These are phyloP conservation scores for Metschnikowia arizonensis DNA, from an alignment of 805 yeast genomes.

Conservation along the genomic window DNA sequence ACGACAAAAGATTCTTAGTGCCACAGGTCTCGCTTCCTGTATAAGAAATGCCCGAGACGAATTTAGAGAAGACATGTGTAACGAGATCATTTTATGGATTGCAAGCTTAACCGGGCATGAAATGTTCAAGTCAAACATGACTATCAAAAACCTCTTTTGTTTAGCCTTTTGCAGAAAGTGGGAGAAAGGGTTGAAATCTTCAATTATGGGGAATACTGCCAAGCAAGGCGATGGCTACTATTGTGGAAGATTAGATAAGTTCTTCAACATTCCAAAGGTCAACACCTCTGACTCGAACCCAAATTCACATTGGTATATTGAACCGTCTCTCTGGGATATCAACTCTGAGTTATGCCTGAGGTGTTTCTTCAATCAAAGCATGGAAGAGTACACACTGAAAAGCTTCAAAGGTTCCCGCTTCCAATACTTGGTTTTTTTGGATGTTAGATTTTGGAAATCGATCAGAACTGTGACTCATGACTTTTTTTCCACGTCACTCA, in stretches of 20 bases:
- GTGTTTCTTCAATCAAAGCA: slow-evolving; percentile 43
- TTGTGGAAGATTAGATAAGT: slow-evolving; percentile 32
- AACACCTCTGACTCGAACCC: slow-evolving; percentile 12
- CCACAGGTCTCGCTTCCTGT: slow-evolving; percentile 63
- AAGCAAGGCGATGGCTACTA: slow-evolving; percentile 16
- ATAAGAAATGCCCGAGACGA: slow-evolving; percentile 65
- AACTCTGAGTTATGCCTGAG: slow-evolving; percentile 39
- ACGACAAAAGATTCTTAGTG: slow-evolving; percentile 52
- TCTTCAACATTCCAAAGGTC: slow-evolving; percentile 37
- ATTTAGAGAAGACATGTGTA: slow-evolving; percentile 78
- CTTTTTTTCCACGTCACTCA: slow-evolving; percentile 58
- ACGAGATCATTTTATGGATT: slow-evolving; percentile 66
- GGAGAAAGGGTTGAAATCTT: slow-evolving; percentile 44
- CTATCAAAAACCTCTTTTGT: slow-evolving; percentile 50
- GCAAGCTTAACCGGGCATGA: slow-evolving; percentile 53
- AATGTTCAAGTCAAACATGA: slow-evolving; percentile 45
- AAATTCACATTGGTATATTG: slow-evolving; percentile 35
- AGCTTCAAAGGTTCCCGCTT: slow-evolving; percentile 47
- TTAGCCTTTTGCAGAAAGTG: slow-evolving; percentile 59
- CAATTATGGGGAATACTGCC: not conserved
- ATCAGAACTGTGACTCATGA: slow-evolving; percentile 57
- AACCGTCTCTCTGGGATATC: slow-evolving; percentile 45
- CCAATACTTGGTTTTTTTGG: slow-evolving; percentile 60
- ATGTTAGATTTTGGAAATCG: slow-evolving; percentile 66
- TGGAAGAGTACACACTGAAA: slow-evolving; percentile 24